Evolutionary conservation across 1,139 yeast genomes (phyloP), one percentile per base, ranked within the genome.

Genomic region (Debaryomycetaceae sp.): DNA sequence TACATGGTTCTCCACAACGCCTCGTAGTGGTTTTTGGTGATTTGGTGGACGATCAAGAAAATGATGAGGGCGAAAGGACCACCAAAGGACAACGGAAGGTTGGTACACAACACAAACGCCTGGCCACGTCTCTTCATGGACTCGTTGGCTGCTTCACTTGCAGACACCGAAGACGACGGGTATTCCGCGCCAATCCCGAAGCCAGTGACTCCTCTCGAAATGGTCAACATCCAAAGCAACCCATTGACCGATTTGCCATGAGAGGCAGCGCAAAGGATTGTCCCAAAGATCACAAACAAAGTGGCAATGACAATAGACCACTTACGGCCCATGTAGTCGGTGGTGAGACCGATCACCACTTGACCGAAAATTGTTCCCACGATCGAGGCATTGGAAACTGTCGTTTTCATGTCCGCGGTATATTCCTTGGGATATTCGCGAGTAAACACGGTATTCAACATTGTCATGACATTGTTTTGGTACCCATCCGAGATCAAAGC

Each of bases 101-200:
- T 83, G 6, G 91, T 82, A 14, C 77, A 81, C 51, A 82, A 44
- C 27, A 75, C 68, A 45, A 82, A 79, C 4, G 72, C 67, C 20
- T 78, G 71, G 30, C 89, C 88, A 51, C 89, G 66, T 45, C 69
- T 66, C 45, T 65, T 75, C 28, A 70, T 65, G 2, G 77, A 64
- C 39, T 74, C 78, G 48, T 81, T 79, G 2, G 88, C 83, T 22
- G 86, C 83, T 51, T 81, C 89, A 25, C 78, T 72, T 1, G 86
- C 85, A 18, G 83, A 65, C 2, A 80, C 71, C 0, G 84, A 75
- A 19, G 82, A 75, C 2, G 83, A 77, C 3, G 84, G 83, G 50
- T 81, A 79, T 49, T 83, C 91, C 16, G 86, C 86, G 36, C 89
- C 89, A 39, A 81, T 72, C 36, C 89, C 89, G 39, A 78, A 73